phyloP scores from a whole-genome alignment of 768 basidiomycete species.

The Serpula lacrymans region DNA sequence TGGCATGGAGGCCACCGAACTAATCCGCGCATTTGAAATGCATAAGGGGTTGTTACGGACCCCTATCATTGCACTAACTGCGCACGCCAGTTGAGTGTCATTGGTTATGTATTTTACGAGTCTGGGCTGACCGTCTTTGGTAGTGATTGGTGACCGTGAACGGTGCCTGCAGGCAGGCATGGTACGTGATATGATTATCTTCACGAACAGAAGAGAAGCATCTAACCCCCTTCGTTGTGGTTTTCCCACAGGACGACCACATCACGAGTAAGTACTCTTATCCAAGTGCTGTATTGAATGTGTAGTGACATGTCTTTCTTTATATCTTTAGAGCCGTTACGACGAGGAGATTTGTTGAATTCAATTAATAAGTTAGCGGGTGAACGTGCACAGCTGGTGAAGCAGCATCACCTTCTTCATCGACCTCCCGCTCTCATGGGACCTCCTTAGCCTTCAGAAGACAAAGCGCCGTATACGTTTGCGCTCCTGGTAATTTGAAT shows the following conservation, averaged over 20 bases:
- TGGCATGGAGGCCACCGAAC: slow-evolving; percentile 94
- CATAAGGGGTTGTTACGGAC: slow-evolving; percentile 65
- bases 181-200: slow-evolving; percentile 45
- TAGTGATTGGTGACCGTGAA: slow-evolving; percentile 88
- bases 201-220: too few species aligned
- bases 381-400: slow-evolving; percentile 44
- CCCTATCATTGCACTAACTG: slow-evolving; percentile 95
- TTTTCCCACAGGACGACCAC: slow-evolving; percentile 53
- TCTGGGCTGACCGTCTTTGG: slow-evolving; percentile 7
- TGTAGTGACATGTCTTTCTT: slow-evolving; percentile 7
- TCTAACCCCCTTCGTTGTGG: slow-evolving; percentile 1
- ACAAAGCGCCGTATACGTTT: too few species aligned
- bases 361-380: slow-evolving; percentile 78
- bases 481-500: too few species aligned
- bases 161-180: slow-evolving; percentile 74
- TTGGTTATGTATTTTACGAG: neutral
- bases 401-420: slow-evolving; percentile 28
- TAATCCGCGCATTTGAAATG: slow-evolving; percentile 83
- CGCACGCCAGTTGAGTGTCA: slow-evolving; percentile 82
- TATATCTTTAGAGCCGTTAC: slow-evolving; percentile 66
- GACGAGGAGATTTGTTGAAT: slow-evolving; percentile 75
- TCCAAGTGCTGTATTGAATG: neutral
- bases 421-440: slow-evolving; percentile 30
- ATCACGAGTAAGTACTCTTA: slow-evolving; percentile 62
- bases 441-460: too few species aligned